Evolutionary conservation across 2,329 filamentous ascomycete genomes (phyloP), one percentile per base, ranked within the genome.

Genomic region (Fusarium globosum): DNA sequence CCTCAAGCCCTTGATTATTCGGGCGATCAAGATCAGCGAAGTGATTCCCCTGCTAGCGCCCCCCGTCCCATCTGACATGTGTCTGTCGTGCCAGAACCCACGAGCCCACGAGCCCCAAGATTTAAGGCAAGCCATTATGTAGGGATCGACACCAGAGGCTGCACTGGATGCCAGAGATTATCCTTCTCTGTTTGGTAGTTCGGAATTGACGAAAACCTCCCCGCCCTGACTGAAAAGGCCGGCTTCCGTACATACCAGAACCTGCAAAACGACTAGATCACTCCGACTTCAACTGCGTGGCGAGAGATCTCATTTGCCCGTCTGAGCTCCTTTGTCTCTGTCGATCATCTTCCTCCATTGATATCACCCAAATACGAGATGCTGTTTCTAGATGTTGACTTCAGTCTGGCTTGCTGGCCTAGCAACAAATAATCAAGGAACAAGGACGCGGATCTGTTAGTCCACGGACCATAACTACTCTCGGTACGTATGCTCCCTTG

Each of bases 1-100:
- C 38, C 55, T 49, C 65, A 43, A 68, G 21, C 35, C 48, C 38
- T 45, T 52, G 51, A 39, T 46, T 36, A 42, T 55, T 72, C 69
- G 67, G 68, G 30, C 66, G 71, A 78, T 78, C 73, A 69, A 76
- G 76, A 78, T 78, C 76, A 78, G 57, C 76, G 36, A 68, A 51
- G 66, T 39, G 45, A 23, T 42, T 16, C 51, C 76, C 76, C 68
- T 77, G 75, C 75, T 77, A 76, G 75, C 66, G 67, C 63, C 71
- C 72, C 65, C 68, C 69, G 68, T 67, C 55, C 52, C 68, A 76
- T 77, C 76, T 78, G 74, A 60, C 72, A 77, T 77, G 75, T 78
- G 74, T 60, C 58, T 73, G 72, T 78, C 72, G 72, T 69, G 64
- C 72, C 74, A 77, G 68, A 76, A 76, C 71, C 72, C 70, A 76